Conservation (phyloP, 768 basidiomycete genomes). For the Xerocomus potaroensis region DNA sequence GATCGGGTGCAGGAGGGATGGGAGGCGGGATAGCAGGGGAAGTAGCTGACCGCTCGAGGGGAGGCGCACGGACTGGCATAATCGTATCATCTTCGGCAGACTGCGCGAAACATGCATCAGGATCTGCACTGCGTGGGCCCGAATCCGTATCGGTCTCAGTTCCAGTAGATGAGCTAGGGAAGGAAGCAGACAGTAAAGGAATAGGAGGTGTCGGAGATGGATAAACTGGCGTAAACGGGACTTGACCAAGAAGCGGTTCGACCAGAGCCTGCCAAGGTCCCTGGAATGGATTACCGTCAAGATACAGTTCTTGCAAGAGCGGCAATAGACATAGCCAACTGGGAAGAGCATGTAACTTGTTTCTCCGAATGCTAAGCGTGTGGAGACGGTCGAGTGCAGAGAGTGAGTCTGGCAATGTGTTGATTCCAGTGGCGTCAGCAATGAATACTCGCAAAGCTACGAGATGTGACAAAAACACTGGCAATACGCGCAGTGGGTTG, state of each 20-base stretch:
- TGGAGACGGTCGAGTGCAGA: slow-evolving; percentile 75
- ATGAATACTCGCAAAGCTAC: slow-evolving; percentile 80
- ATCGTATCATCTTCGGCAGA: slow-evolving; percentile 68
- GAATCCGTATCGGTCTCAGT: slow-evolving; percentile 54
- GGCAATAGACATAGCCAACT: slow-evolving; percentile 92
- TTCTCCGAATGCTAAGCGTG: slow-evolving; percentile 84
- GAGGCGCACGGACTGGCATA: slow-evolving; percentile 55
- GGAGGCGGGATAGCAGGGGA: slow-evolving; percentile 38
- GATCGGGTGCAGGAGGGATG: slow-evolving; percentile 24
- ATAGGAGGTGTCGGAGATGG: slow-evolving; percentile 63
- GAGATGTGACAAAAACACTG: slow-evolving; percentile 78
- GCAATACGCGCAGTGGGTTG: slow-evolving; percentile 90
- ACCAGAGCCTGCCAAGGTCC: slow-evolving; percentile 90
- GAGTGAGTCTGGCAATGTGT: slow-evolving; percentile 70
- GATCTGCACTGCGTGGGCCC: slow-evolving; percentile 42
- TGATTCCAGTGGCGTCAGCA: slow-evolving; percentile 86
- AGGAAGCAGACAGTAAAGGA: slow-evolving; percentile 45
- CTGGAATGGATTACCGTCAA: slow-evolving; percentile 97
- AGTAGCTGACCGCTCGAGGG: slow-evolving; percentile 49
- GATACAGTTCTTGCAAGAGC: slow-evolving; percentile 75
- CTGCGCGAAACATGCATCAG: slow-evolving; percentile 25
- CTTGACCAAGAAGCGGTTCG: slow-evolving; percentile 71
- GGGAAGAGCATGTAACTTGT: slow-evolving; percentile 86
- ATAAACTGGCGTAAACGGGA: slow-evolving; percentile 55
- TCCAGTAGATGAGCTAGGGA: slow-evolving; percentile 41